phyloP scores from a whole-genome alignment of 2,329 filamentous ascomycete genomes.

The Talaromyces sp. region DNA sequence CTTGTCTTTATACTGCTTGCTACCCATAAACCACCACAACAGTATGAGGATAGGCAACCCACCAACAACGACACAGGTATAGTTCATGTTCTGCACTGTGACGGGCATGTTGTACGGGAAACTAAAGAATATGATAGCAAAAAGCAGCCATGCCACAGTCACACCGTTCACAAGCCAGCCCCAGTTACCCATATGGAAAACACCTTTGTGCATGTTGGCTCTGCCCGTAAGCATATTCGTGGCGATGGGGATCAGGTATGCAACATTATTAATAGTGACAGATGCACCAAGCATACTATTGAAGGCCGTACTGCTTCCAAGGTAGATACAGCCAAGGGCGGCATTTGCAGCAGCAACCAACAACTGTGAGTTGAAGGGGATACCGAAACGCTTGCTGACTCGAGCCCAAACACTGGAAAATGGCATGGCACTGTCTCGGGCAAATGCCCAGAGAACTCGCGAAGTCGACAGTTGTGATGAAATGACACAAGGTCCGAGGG shows the following conservation, averaged over 20 bases:
- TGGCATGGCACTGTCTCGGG: conserved; percentile 46
- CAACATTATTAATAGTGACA: conserved; percentile 41
- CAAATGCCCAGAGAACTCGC: conserved; percentile 56
- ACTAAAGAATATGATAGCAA: conserved; percentile 49
- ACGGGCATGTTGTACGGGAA: conserved; percentile 37
- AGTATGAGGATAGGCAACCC: conserved; percentile 34
- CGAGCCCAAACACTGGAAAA: conserved; percentile 28
- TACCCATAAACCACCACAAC: conserved; percentile 38
- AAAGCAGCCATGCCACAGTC: conserved; percentile 43
- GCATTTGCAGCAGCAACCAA: conserved; percentile 47
- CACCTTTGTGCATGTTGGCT: conserved; percentile 38
- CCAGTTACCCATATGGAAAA: conserved; percentile 40
- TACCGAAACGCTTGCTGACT: conserved; percentile 40
- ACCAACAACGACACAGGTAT: conserved; percentile 45
- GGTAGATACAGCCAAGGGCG: conserved; percentile 59
- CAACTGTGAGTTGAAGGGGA: conserved; percentile 53
- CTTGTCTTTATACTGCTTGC: conserved; percentile 9
- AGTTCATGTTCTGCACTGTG: conserved; percentile 43
- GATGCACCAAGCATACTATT: conserved; percentile 43
- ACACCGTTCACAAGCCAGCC: conserved; percentile 43
- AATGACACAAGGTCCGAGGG: conserved; percentile 28
- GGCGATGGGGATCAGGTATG: conserved; percentile 43
- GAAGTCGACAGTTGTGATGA: conserved; percentile 39
- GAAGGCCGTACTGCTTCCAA: conserved; percentile 64
- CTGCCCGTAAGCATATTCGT: conserved; percentile 44